Conservation (phyloP, 345 rosid species). For the Turnera subulata region DNA sequence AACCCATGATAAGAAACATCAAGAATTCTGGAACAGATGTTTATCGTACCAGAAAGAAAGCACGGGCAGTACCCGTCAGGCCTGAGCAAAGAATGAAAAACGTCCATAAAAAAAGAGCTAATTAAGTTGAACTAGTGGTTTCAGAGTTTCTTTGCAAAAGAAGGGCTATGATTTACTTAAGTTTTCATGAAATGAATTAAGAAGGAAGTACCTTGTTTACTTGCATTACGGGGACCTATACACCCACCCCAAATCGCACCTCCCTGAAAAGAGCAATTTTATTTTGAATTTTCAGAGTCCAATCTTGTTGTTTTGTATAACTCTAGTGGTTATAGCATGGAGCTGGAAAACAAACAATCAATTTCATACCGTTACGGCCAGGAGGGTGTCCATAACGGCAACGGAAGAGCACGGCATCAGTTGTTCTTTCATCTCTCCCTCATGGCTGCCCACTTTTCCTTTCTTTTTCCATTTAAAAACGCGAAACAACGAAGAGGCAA, state of each 20-base stretch:
- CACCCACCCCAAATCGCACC: constrained; percentile 77
- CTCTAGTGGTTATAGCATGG: neutral
- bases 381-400: constrained; percentile 56
- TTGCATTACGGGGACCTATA: constrained; percentile 55
- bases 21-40: neutral
- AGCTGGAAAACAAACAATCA: neutral
- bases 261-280: constrained; percentile 36
- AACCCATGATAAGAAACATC: neutral
- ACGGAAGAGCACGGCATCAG: constrained; percentile 77
- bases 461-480: no score
- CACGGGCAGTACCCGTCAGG: constrained; percentile 53
- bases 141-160: neutral
- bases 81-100: constrained; percentile 41
- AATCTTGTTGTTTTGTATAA: neutral
- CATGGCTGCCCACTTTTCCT: neutral
- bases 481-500: no score
- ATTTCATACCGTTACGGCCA: constrained; percentile 25
- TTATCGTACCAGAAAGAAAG: constrained; percentile 65
- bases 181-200: no score
- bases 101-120: neutral
- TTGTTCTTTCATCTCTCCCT: constrained; percentile 51
- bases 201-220: constrained; percentile 41
- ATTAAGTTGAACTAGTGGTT: neutral
- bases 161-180: neutral
- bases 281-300: neutral